A percentile compares a stretch with the other conserved stretches of the same genome.
Conservation (phyloP, 139 green algal genomes). For the Dunaliella sp. region DNA sequence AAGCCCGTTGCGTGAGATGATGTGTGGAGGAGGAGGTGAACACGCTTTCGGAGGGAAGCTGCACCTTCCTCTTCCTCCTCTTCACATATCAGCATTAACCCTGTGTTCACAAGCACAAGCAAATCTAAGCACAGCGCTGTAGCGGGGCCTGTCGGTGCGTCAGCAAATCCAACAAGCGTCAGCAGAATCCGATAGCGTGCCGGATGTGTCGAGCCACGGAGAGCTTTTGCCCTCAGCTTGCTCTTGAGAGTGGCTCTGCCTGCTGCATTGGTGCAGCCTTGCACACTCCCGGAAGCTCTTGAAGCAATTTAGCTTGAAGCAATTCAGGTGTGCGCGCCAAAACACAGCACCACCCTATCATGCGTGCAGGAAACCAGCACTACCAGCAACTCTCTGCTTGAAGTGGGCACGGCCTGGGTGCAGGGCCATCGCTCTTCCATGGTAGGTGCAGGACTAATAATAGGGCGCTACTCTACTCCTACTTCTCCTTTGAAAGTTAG, state of each 20-base stretch:
- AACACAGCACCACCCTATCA: not conserved
- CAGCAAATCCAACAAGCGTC: too few relatives aligned
- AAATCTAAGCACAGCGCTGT: too few relatives aligned
- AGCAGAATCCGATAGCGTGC: not conserved
- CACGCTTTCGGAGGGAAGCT: not conserved
- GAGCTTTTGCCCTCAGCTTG: not conserved
- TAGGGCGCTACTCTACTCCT: too few relatives aligned
- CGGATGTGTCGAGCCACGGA: not conserved
- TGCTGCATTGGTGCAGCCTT: not conserved
- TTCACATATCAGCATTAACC: not conserved
- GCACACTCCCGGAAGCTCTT: not conserved
- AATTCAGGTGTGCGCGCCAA: not conserved
- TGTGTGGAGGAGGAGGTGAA: not conserved
- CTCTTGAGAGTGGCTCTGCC: not conserved
- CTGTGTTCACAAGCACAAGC: not conserved
- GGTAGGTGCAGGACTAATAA: not conserved
- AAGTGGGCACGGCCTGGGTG: not conserved
- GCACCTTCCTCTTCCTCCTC: not conserved
- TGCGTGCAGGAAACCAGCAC: not conserved
- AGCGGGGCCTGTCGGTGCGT: too few relatives aligned
- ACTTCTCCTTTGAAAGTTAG: too few relatives aligned
- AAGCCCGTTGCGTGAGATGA: not conserved
- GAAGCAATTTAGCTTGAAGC: not conserved
- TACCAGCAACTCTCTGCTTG: not conserved
- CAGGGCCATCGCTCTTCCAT: not conserved